Conservation (phyloP, 192 early-diverging fungal species). For the Haplosporangium gracile region DNA sequence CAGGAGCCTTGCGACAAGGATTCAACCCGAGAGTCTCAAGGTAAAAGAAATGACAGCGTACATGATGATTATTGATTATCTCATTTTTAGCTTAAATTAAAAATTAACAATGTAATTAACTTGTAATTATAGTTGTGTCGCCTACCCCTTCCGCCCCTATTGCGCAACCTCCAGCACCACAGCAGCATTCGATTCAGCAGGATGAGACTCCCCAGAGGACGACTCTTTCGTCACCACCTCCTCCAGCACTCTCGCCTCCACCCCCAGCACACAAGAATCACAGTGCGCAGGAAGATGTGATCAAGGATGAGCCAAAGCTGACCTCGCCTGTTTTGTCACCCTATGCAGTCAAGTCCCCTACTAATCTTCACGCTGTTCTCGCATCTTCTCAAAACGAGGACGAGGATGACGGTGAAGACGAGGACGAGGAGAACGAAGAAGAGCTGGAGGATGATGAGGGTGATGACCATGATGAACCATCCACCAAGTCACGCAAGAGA, state of each 20-base stretch:
- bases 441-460: constrained; percentile 46
- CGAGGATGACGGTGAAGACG: constrained; percentile 40
- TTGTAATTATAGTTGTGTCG: constrained; percentile 2
- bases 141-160: background rate
- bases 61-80: background rate
- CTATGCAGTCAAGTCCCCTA: constrained; percentile 48
- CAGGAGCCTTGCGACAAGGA: constrained; percentile 20
- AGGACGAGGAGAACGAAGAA: constrained; percentile 39
- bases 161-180: background rate
- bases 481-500: constrained; percentile 29
- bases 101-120: background rate
- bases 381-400: constrained; percentile 19
- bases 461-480: constrained; percentile 27
- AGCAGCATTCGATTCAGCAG: constrained; percentile 16
- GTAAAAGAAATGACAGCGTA: background rate
- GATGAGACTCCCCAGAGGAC: constrained; percentile 16
- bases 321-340: constrained; percentile 25
- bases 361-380: constrained; percentile 46
- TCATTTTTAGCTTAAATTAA: background rate
- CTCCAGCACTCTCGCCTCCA: constrained; percentile 4
- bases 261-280: background rate
- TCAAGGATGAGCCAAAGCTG: constrained; percentile 30
- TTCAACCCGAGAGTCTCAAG: constrained; percentile 16
- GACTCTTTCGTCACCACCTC: constrained; percentile 15
- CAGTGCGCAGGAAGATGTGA: constrained; percentile 3